phyloP scores from a whole-genome alignment of 2,329 filamentous ascomycete species.

The Anthostomella pinea region DNA sequence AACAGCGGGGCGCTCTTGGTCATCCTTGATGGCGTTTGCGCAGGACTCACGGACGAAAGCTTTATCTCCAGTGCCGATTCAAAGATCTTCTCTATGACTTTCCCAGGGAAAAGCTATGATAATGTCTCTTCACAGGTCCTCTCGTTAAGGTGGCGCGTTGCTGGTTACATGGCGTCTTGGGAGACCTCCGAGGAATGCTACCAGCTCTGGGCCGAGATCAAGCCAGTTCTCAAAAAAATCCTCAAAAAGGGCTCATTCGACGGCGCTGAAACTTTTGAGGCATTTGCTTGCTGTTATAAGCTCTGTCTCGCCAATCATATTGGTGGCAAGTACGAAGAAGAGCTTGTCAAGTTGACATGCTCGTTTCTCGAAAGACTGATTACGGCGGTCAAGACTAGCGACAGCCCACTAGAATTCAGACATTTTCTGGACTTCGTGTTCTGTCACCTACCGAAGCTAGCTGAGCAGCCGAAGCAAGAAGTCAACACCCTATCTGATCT shows the following conservation, averaged over 20 bases:
- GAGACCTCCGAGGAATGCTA: slow-evolving; percentile 22
- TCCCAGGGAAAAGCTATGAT: slow-evolving; percentile 20
- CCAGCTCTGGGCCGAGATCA: slow-evolving; percentile 25
- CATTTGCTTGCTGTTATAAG: slow-evolving; percentile 28
- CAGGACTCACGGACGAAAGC: slow-evolving; percentile 34
- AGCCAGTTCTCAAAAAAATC: slow-evolving; percentile 21
- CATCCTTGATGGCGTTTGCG: slow-evolving; percentile 37
- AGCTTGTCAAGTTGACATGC: slow-evolving; percentile 21
- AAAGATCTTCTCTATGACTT: slow-evolving; percentile 33
- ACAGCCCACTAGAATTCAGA: slow-evolving; percentile 10
- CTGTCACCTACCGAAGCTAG: slow-evolving; percentile 22
- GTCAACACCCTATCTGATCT: slow-evolving; percentile 15
- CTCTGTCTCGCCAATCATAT: slow-evolving; percentile 29
- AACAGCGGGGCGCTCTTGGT: slow-evolving; percentile 31
- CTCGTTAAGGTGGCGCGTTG: slow-evolving; percentile 29
- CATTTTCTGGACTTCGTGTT: slow-evolving; percentile 27
- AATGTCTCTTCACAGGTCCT: slow-evolving; percentile 22
- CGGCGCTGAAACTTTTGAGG: slow-evolving; percentile 26
- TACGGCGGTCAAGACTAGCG: slow-evolving; percentile 13
- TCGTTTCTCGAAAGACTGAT: slow-evolving; percentile 24
- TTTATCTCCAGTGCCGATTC: slow-evolving; percentile 30
- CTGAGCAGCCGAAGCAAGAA: slow-evolving; percentile 22
- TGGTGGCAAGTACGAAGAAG: slow-evolving; percentile 24
- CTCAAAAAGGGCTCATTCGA: slow-evolving; percentile 23
- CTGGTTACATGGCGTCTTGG: slow-evolving; percentile 27